Conservation (phyloP, 306 rosid genomes). For the Dalbergia cochinchinensis region DNA sequence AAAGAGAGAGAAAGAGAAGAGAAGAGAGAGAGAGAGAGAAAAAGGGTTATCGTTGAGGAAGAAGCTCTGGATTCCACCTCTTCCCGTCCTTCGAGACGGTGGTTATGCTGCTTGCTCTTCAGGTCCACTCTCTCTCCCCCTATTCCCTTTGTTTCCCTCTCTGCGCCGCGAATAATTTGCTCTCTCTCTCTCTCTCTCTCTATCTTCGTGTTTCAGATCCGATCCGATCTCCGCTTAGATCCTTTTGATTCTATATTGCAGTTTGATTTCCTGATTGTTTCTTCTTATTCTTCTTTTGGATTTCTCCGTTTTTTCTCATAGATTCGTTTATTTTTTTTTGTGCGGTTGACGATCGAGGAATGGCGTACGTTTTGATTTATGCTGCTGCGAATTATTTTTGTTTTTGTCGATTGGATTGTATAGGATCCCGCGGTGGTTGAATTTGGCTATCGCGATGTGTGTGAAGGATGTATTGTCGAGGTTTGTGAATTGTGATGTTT, state of each 20-base stretch:
- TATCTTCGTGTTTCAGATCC: constrained; percentile 31
- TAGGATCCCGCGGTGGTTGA: constrained; percentile 8
- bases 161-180: not conserved
- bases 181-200: not conserved
- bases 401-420: constrained; percentile 14
- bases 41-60: constrained; percentile 42
- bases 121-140: constrained; percentile 52
- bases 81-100: constrained; percentile 97
- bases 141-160: not conserved
- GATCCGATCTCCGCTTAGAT: constrained; percentile 31
- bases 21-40: not conserved
- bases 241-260: constrained; percentile 15
- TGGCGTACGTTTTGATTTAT: constrained; percentile 19
- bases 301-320: not conserved
- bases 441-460: constrained; percentile 19
- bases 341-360: not conserved
- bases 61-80: constrained; percentile 90
- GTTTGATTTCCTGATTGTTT: constrained; percentile 15
- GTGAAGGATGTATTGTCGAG: not conserved
- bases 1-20: not conserved
- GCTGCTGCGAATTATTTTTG: not conserved
- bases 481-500: not conserved
- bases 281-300: not conserved
- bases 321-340: not conserved
- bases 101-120: constrained; percentile 79